A percentile compares a stretch with the other conserved stretches of the same genome.
phyloP scores from a whole-genome alignment of 768 basidiomycete species.

The Lyophyllum semitale region DNA sequence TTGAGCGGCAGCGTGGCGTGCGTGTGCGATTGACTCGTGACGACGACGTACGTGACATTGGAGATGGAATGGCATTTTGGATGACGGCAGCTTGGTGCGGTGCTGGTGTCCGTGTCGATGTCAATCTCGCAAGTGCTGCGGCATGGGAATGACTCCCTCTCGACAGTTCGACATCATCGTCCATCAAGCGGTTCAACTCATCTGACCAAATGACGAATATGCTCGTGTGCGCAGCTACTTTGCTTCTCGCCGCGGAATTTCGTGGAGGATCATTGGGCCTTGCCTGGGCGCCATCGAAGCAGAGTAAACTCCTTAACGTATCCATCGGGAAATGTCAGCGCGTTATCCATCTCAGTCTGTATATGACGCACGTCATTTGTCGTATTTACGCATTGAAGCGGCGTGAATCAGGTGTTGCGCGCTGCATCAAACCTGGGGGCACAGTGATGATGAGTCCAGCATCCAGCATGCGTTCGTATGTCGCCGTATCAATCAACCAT shows the following conservation, averaged over 20 bases:
- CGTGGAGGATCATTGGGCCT: neutral
- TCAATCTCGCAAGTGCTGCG: neutral
- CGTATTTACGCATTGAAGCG: slow-evolving; percentile 5
- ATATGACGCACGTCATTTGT: neutral
- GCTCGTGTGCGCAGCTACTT: neutral
- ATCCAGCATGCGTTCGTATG: neutral
- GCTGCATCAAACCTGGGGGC: neutral
- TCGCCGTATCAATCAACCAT: slow-evolving; percentile 1
- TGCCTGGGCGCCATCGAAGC: neutral
- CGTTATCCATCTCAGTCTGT: no score
- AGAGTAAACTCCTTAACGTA: neutral
- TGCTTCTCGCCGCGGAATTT: slow-evolving; percentile 12
- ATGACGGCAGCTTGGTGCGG: neutral
- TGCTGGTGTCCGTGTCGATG: neutral
- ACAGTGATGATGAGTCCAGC: no score
- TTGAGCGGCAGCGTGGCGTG: slow-evolving; percentile 11
- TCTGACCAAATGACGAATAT: neutral
- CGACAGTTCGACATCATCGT: slow-evolving; percentile 4
- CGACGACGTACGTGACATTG: neutral
- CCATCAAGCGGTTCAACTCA: neutral
- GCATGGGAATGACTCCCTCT: slow-evolving; percentile 4
- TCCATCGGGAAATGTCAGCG: neutral
- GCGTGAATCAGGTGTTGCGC: neutral
- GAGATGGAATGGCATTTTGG: neutral
- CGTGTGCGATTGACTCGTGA: slow-evolving; percentile 10